Conservation (phyloP, 2,329 filamentous ascomycete genomes). For the Tolypocladium ophioglossoides region DNA sequence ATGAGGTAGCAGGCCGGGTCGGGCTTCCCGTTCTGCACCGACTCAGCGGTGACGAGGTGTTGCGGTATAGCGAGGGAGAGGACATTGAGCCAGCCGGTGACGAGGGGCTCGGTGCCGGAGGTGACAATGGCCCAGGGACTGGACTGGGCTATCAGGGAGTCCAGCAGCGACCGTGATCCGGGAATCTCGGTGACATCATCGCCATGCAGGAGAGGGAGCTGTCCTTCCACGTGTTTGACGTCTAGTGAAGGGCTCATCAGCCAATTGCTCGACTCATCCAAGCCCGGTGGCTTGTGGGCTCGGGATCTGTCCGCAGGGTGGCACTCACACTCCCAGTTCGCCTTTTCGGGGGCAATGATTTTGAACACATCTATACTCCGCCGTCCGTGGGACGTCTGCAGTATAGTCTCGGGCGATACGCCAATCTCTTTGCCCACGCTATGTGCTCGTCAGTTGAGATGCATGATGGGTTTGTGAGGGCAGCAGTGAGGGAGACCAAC, state of each 20-base stretch:
- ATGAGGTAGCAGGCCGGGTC: constrained; percentile 65
- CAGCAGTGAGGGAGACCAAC: constrained; percentile 28
- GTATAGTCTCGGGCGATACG: constrained; percentile 72
- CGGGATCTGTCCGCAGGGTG: background rate
- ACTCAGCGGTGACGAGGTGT: constrained; percentile 64
- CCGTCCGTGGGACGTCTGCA: constrained; percentile 84
- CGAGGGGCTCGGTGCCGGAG: constrained; percentile 57
- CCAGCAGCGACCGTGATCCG: constrained; percentile 63
- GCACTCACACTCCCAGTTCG: constrained; percentile 82
- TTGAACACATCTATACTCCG: constrained; percentile 78
- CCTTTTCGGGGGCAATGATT: constrained; percentile 71
- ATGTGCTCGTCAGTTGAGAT: constrained; percentile 3
- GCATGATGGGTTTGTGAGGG: background rate
- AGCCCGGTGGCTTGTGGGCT: background rate
- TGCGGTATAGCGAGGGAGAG: constrained; percentile 54
- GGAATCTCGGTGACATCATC: constrained; percentile 75
- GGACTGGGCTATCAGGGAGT: constrained; percentile 47
- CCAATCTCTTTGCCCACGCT: constrained; percentile 77
- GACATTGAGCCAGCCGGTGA: constrained; percentile 61
- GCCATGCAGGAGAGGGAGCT: constrained; percentile 68
- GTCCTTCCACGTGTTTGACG: constrained; percentile 65
- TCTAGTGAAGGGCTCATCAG: constrained; percentile 37
- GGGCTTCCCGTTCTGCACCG: constrained; percentile 65
- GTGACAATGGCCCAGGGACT: constrained; percentile 82
- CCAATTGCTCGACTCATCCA: background rate